These are phyloP conservation scores for Quercus phellos DNA, from an alignment of 331 rosid species.

Conservation along the genomic window DNA sequence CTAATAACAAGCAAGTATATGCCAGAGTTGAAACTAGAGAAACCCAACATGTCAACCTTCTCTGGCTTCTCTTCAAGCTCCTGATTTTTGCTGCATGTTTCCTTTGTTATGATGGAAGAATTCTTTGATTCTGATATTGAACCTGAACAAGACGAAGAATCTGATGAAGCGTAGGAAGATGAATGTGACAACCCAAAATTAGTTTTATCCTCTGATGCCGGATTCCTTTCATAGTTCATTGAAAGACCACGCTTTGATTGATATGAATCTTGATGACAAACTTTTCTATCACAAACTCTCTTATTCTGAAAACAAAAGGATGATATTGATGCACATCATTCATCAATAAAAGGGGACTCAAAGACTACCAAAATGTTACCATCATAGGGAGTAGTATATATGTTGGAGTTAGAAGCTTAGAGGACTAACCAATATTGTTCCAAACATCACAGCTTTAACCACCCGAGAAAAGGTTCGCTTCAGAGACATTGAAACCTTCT, in stretches of 20 bases:
- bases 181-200: constrained; percentile 9
- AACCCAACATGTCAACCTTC: background rate
- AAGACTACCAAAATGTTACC: background rate
- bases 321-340: background rate
- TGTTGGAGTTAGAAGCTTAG: background rate
- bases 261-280: constrained; percentile 18
- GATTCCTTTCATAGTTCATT: background rate
- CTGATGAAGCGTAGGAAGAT: background rate
- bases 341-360: background rate
- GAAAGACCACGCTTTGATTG: constrained; percentile 34
- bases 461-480: constrained; percentile 35
- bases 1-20: constrained; percentile 35
- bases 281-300: constrained; percentile 25
- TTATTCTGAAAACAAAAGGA: constrained; percentile 29
- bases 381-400: background rate
- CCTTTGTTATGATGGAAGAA: background rate
- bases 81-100: background rate
- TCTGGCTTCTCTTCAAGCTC: constrained; percentile 12
- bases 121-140: constrained; percentile 14
- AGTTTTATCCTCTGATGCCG: background rate
- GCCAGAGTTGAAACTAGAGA: constrained; percentile 19
- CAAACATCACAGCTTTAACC: constrained; percentile 42
- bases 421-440: constrained; percentile 45
- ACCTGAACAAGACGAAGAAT: constrained; percentile 12
- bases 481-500: constrained; percentile 10